Base-by-base conservation (phyloP, 352 stramenopile species). In the Blastocystis sp. region DNA sequence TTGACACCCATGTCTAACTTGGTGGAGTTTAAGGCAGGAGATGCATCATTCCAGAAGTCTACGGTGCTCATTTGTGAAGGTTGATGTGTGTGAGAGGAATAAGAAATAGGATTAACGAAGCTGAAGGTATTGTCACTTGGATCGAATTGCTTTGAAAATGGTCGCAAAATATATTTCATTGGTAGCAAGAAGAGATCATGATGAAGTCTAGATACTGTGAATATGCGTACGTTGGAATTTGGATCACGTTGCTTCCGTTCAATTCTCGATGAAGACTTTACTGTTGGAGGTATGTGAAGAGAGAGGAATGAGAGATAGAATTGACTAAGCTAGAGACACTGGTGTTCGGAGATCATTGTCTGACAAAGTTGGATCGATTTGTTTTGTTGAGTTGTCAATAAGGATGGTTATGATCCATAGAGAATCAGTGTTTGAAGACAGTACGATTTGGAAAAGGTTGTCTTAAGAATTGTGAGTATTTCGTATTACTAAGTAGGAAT, bases 381-480 rank as follows among this genome's bases (percentile, higher is more conserved):
- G 43, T 83, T 27, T 49, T 83, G 71, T 24, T 83, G 71, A 83
- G 71, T 83, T n/a, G 1, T 52, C 39, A 49, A 32, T 29, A 21
- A 2, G 29, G 19, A 7, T 14, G 12, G 3, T 12, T 5, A 19
- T 83, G 19, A 83, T n/a, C 3, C 9, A 37, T 42, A 83, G 71
- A 83, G 49, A 65, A 54, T 56, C 51, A 57, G 27, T 32, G n/a
- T 49, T 24, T 83, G 71, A 57, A 59, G 24, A 63, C 21, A 35
- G 42, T 83, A n/a, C 24, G 11, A 12, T 67, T 83, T 32, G 71
- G 71, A 6, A 49, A 57, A 27, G 51, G 51, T 11, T 52, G 51
- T 12, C 71, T 83, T 16, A 66, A 63, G 71, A 12, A 37, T 19
- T 83, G 71, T 56, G 71, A 83, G 71, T 83, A 83, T 56, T 83